These are phyloP conservation scores for Thymus mandschuricus DNA, from an alignment of 257 asterid genomes.

Conservation along the genomic window DNA sequence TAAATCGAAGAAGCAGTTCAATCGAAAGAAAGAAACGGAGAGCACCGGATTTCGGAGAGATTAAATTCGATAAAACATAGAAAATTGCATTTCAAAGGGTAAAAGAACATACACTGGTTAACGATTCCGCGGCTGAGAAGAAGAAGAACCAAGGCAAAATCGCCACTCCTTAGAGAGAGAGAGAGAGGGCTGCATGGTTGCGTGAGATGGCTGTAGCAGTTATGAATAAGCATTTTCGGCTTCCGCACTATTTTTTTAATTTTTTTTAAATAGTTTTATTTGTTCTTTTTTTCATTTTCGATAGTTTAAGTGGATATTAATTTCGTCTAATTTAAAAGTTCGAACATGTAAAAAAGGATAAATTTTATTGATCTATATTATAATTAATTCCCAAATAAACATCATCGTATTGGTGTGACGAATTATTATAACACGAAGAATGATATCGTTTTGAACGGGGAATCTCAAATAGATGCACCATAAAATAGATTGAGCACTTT, in stretches of 20 bases:
- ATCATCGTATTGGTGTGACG: too few relatives aligned
- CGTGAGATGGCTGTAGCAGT: constrained; percentile 15
- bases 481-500: too few relatives aligned
- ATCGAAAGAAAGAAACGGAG: background rate
- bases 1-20: too few relatives aligned
- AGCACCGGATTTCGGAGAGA: background rate
- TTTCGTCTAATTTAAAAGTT: too few relatives aligned
- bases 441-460: too few relatives aligned
- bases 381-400: too few relatives aligned
- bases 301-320: background rate
- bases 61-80: background rate
- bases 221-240: background rate
- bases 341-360: too few relatives aligned
- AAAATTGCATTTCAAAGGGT: background rate
- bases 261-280: too few relatives aligned
- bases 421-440: too few relatives aligned
- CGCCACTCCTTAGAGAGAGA: background rate
- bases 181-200: constrained; percentile 19
- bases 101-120: background rate
- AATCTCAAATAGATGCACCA: too few relatives aligned
- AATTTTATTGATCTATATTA: too few relatives aligned
- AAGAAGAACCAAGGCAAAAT: background rate
- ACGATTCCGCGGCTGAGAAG: background rate
- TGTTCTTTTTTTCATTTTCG: background rate
- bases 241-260: background rate